phyloP scores from a whole-genome alignment of 2,329 filamentous ascomycete genomes.

The Colletotrichum australisinense region DNA sequence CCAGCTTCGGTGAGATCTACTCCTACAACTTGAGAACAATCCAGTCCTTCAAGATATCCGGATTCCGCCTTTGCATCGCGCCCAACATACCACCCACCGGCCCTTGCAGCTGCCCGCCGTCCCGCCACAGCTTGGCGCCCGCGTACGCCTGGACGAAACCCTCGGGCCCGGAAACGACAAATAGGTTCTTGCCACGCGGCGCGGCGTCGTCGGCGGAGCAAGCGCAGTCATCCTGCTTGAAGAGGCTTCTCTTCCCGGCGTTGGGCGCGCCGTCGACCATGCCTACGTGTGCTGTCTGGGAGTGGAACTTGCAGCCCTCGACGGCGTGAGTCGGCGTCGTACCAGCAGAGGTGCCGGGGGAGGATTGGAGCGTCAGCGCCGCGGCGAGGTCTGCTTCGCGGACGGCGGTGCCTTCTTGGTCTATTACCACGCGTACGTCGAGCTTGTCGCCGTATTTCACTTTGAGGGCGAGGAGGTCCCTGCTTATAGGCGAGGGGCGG shows the following conservation, averaged over 20 bases:
- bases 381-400: slow-evolving; percentile 59
- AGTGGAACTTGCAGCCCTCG: slow-evolving; percentile 42
- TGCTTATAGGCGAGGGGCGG: slow-evolving; percentile 63
- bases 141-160: slow-evolving; percentile 87
- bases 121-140: slow-evolving; percentile 81
- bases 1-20: neutral
- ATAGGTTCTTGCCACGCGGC: slow-evolving; percentile 66
- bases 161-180: slow-evolving; percentile 91
- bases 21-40: slow-evolving; percentile 57
- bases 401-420: slow-evolving; percentile 80
- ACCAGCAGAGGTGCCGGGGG: slow-evolving; percentile 46
- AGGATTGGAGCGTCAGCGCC: slow-evolving; percentile 41
- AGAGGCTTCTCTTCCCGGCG: slow-evolving; percentile 14
- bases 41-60: slow-evolving; percentile 55
- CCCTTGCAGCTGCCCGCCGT: slow-evolving; percentile 80
- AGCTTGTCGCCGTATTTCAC: slow-evolving; percentile 65
- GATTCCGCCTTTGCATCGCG: slow-evolving; percentile 62
- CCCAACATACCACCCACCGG: slow-evolving; percentile 76
- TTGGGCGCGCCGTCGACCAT: slow-evolving; percentile 37
- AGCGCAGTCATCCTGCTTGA: slow-evolving; percentile 36
- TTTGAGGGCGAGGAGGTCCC: slow-evolving; percentile 73
- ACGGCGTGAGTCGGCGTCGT: slow-evolving; percentile 40
- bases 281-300: slow-evolving; percentile 41
- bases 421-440: slow-evolving; percentile 80
- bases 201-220: slow-evolving; percentile 40